Evolutionary conservation across 306 rosid genomes (phyloP), one percentile per base, ranked within the genome.

Genomic region (Fragaria ananassa): DNA sequence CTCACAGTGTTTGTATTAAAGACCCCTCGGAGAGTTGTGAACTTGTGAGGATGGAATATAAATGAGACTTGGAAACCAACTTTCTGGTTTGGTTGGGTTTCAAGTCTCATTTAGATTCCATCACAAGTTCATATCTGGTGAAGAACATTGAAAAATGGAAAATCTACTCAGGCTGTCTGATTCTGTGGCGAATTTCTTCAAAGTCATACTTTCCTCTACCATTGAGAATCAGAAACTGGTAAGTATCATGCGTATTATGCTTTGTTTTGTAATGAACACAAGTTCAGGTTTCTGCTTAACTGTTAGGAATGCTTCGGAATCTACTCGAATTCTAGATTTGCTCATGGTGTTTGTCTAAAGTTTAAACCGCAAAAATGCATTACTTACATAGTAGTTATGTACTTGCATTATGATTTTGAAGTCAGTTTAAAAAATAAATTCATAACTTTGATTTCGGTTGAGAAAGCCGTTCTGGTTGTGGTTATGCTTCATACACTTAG

Each of bases 211-310:
- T 1, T 6, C 46, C 9, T 68, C 57, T 49, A 45, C 46, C n/a
- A 47, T 74, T 37, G 13, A 19, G 3, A 70, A 47, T 6, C 41
- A 57, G 49, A 74, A 74, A 64, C 66, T 80, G 67, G 79, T 68
- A 29, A 68, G 76, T 68, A 13, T 68, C 14, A 7, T 56, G 1
- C 14, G 10, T 46, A 6, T 56, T 5, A 12, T 72, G 25, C 7
- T 54, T 4, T 70, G 2, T 15, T 14, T 47, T 4, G 11, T n/a
- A 23, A 0, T 19, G 23, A 53, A 18, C 58, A 54, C 60, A 17
- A 5, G 9, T 50, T 53, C 1, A 54, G 61, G 61, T 54, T 54
- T 54, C 29, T 54, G 25, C 4, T 54, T n/a, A n/a, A n/a, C 61
- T 3, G 23, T 56, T 3, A 21, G 31, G 29, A 54, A 10, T 25